Evolutionary conservation across 176 grass and related monocot genomes (phyloP), one percentile per base, ranked within the genome.

Genomic region (Oryza officinalis): DNA sequence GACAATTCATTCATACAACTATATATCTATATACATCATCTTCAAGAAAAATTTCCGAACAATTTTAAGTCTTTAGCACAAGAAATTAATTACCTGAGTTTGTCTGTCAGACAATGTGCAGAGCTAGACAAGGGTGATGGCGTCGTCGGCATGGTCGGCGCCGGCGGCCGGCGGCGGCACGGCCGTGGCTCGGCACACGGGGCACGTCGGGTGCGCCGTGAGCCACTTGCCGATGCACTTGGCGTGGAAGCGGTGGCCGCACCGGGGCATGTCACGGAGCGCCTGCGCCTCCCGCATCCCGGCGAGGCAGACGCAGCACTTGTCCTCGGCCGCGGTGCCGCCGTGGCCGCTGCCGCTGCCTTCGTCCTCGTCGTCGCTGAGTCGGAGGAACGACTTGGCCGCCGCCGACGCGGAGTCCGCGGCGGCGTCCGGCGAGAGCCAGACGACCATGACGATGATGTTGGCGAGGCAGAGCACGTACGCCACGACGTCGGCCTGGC

Each of bases 211-310:
- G 65, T 91, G 91, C 30, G 88, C 83, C 45, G 77, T 87, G 80
- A 96, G 84, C 94, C 94, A 96, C 71, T 85, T 88, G 52, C 83
- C 94, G 61, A 96, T 88, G 78, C 91, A 96, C 50, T 89, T 85
- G 12, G 60, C 71, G 79, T 96, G 94, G 89, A 96, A 96, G 13
- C 77, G 22, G 82, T 96, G 94, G 0, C 67, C 67, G 73, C 94
- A 96, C 1, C 61, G 76, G 17, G 91, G 94, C 65, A 96, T 71
- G 44, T 61, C 80, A 31, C 88, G 75, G 28, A 96, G 81, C n/a
- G 20, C 35, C 79, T 95, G 90, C 64, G 18, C 75, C 84, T 88
- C 93, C 64, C 79, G 83, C 84, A 95, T 74, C 47, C 20, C 81
- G 65, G 71, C 88, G 78, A 95, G 83, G 76, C 93, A 95, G 65